Base-by-base conservation (phyloP, 2,329 filamentous ascomycete genomes). In the Nigrospora osmanthi region DNA sequence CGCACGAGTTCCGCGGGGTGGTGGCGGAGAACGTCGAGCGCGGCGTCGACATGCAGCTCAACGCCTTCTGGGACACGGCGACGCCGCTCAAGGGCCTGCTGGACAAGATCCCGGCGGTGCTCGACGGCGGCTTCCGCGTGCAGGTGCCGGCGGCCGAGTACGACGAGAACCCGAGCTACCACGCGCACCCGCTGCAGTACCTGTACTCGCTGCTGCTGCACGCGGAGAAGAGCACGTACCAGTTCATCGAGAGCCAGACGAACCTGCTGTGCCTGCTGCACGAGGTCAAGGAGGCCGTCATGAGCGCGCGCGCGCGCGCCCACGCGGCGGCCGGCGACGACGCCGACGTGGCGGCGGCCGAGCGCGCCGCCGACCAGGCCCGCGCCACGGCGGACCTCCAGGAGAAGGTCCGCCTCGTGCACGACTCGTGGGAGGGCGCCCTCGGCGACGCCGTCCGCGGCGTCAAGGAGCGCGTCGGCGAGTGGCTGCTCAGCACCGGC, bases 1-100 rank as follows among this genome's bases (percentile, higher is more conserved):
- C 84, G 16, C 79, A 87, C 53, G 82, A 85, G 17, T 90, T 97
- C 59, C 76, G 87, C 53, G 75, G 77, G 39, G 80, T 93, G 7
- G 80, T 96, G 30, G 89, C 95, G 60, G 76, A 83, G 54, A 93
- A 93, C 45, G 90, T 95, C 17, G 81, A 83, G 16, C 82, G 87
- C 11, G 93, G 91, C 14, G 89, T 97, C 11, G 89, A 96, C 61
- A 80, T 89, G 45, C 93, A 97, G 65, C 76, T 96, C 3, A 90
- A 85, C 11, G 90, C 91, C 0, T 98, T 97, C 63, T 98, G 93
- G 93, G 93, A 98, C 59, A 95, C 97, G 56, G 91, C 90, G 2
- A 93, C 93, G 3, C 81, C 83, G 4, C 75, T 98, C 0, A 75
- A 85, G 23, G 76, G 82, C 14, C 72, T 97, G 39, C 76, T 95